Percentiles rank a stretch among this genome's conserved stretches.
These are phyloP conservation scores for Nicotiana tabacum DNA, from an alignment of 257 asterid genomes.

Conservation along the genomic window DNA sequence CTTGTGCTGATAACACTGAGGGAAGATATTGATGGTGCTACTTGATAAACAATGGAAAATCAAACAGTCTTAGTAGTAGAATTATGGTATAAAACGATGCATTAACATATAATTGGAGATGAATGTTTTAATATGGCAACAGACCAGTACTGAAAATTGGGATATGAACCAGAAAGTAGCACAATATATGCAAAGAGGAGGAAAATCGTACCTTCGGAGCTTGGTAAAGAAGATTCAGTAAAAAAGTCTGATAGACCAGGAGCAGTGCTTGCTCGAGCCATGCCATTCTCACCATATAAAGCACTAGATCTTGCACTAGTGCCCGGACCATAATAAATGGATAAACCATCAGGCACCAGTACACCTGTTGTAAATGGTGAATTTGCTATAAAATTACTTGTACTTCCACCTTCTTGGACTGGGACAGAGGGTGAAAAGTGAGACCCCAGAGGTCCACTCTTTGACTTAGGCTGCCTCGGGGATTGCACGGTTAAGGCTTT, in stretches of 20 bases:
- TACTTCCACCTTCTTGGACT: conserved; percentile 26
- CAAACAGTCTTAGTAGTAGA: not conserved
- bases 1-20: not conserved
- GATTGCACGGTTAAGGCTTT: conserved; percentile 32
- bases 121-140: not conserved
- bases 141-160: not conserved
- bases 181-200: not conserved
- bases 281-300: conserved; percentile 14
- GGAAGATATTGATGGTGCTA: not conserved
- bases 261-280: conserved; percentile 18
- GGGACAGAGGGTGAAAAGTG: conserved; percentile 32
- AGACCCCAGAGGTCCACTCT: conserved; percentile 81
- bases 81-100: not conserved
- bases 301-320: conserved; percentile 10
- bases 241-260: conserved; percentile 32
- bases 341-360: conserved; percentile 37
- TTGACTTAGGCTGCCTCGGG: conserved; percentile 61
- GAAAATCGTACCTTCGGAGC: conserved; percentile 29
- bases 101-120: not conserved
- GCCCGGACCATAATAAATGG: conserved; percentile 29
- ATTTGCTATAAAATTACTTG: conserved; percentile 24
- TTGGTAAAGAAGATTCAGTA: conserved; percentile 20
- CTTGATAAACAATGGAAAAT: not conserved
- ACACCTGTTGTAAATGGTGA: conserved; percentile 46
- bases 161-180: not conserved